Base-by-base conservation (phyloP, 331 rosid genomes). In the Phaseolus coccineus region DNA sequence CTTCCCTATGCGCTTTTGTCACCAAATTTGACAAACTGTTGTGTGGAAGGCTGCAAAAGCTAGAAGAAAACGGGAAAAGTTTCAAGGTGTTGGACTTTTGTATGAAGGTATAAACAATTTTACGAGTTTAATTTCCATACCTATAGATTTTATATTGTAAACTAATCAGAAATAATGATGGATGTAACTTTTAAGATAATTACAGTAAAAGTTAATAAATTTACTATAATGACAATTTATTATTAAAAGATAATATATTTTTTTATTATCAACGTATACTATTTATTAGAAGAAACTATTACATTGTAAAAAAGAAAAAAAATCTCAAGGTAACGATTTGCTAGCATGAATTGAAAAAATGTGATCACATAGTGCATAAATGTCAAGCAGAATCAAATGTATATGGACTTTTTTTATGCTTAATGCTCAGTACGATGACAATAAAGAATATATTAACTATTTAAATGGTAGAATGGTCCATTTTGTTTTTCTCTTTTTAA, bases 21-120 rank as follows among this genome's bases (percentile, higher is more conserved):
- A 84, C 78, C 64, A 85, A 83, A 12, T 83, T 92, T 50, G 97
- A 92, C 69, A 74, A 82, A 79, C 77, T 92, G 80, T 58, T 91
- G 75, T 77, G 88, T 40, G 87, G 78, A 76, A 85, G 88, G 82
- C 82, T 92, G 73, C 79, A 84, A 71, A 82, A 82, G 33, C 52
- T 85, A 74, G 86, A 82, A 82, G 78, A 78, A 51, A 66, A 44
- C 3, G 85, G 88, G 71, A 80, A 86, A 76, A 87, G 91, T 80
- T 92, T 92, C 73, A 71, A 44, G 76, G 86, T 79, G 78, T 83
- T 90, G 76, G 93, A 84, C 63, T 87, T 88, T 81, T 40, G 79
- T 30, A 92, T 87, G 93, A 88, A 82, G 90, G 94, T 91, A 77
- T 74, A 3, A 12, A 28, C 8, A 1, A 13, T 71, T 40, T n/a